Percentiles rank a stretch among this genome's conserved stretches.
These are phyloP conservation scores for Comarum palustre DNA, from an alignment of 306 rosid genomes.

Conservation along the genomic window DNA sequence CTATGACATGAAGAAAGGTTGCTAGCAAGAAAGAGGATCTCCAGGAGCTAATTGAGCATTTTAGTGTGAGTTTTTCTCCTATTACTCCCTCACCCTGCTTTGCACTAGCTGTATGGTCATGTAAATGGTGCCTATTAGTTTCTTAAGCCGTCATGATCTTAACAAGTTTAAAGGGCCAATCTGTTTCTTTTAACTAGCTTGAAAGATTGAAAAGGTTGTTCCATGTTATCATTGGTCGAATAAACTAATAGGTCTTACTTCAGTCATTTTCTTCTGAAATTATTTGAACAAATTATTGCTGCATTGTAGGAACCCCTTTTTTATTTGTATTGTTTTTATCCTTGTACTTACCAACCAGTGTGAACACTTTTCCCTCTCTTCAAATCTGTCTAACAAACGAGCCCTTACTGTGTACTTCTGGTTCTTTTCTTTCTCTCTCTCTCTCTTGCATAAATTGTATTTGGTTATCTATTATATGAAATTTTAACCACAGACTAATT, in stretches of 20 bases:
- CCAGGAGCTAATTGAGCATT: constrained; percentile 81
- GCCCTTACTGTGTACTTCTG: background rate
- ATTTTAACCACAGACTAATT: background rate
- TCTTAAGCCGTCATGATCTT: background rate
- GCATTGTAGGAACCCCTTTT: background rate
- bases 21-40: constrained; percentile 62
- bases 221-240: background rate
- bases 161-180: background rate
- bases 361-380: background rate
- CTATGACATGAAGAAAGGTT: constrained; percentile 71
- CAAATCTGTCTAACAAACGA: background rate
- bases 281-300: background rate
- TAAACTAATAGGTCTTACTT: background rate
- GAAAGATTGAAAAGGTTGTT: background rate
- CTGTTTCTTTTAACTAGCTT: too few species aligned
- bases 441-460: background rate
- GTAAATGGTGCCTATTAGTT: background rate
- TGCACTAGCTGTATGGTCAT: constrained; percentile 4
- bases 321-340: too few species aligned
- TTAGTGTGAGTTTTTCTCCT: constrained; percentile 58
- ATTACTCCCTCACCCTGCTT: background rate
- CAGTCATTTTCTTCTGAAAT: constrained; percentile 15
- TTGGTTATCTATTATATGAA: background rate
- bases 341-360: background rate
- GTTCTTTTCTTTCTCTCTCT: background rate